Base-by-base conservation (phyloP, 768 basidiomycete species). In the Amylocystis lapponica region DNA sequence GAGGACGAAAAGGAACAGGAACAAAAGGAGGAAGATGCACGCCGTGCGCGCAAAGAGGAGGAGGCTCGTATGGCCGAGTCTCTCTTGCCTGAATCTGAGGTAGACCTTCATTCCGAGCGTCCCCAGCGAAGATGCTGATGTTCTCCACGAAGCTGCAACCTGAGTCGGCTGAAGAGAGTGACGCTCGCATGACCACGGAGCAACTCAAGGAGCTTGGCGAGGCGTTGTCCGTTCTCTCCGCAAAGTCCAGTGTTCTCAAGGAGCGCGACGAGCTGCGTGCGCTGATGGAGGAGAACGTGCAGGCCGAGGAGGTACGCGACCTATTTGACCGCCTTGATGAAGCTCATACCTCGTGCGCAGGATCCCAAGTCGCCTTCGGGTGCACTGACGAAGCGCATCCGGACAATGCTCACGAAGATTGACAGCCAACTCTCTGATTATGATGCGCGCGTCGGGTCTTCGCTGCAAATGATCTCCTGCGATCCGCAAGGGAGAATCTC, bases 1-100 rank as follows among this genome's bases (percentile, higher is more conserved):
- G 94, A 99, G 60, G 96, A 99, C 62, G 96, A 99, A 66, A 81
- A 93, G 51, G 96, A 97, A 61, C 96, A 99, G 64, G 96, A 99
- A 50, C 84, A 94, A 65, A 86, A 93, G 67, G 90, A 91, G 61
- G 87, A 92, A 61, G 81, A 87, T 59, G 86, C 90, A n/a, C 83
- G 91, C 31, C 84, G 87, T 44, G 85, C 83, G 34, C 82, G 81
- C 60, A 81, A 82, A 54, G 90, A 76, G 47, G 69, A 76, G 55
- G 91, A 92, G 64, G 76, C 85, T 30, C 79, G 75, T 32, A 74
- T 84, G 48, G 94, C 87, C 27, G 78, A 88, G 54, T 82, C 82
- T 17, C 76, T 95, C 41, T 64, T 95, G 47, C 93, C 93, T 50
- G 91, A 94, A 55, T 82, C 86, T 52, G 89, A 95, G 78, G 88